A percentile compares a stretch with the other conserved stretches of the same genome.
Evolutionary conservation across 176 grass and related monocot genomes (phyloP).

Genomic region (Guadua angustifolia): DNA sequence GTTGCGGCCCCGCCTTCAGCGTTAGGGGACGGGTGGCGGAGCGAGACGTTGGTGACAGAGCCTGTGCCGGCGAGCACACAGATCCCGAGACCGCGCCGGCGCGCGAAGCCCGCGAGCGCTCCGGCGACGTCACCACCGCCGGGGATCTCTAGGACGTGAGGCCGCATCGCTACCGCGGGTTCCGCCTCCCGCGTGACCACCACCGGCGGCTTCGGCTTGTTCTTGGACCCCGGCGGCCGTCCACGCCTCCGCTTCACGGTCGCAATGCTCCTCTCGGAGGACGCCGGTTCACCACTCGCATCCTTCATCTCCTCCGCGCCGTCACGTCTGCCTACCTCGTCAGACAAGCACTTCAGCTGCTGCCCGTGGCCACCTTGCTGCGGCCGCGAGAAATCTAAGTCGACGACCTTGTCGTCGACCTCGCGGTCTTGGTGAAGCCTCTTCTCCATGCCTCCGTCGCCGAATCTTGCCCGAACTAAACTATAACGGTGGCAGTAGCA

Average conservation of each 20-base stretch:
- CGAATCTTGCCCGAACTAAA: not conserved
- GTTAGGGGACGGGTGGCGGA: conserved; percentile 42
- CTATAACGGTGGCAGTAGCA: not conserved
- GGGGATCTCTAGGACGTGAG: conserved; percentile 80
- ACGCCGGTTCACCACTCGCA: not conserved
- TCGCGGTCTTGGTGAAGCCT: not conserved
- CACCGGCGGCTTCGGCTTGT: conserved; percentile 71
- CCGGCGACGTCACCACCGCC: conserved; percentile 58
- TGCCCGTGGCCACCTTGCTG: not conserved
- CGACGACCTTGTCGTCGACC: not conserved
- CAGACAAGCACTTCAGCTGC: conserved; percentile 58
- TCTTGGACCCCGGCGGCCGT: conserved; percentile 85
- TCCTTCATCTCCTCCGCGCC: conserved; percentile 37
- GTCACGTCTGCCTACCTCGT: conserved; percentile 55
- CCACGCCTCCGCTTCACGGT: conserved; percentile 60
- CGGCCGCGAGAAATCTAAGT: not conserved
- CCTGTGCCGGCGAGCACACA: conserved; percentile 67
- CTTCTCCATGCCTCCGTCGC: conserved; percentile 28
- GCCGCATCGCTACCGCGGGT: conserved; percentile 59
- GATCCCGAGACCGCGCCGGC: conserved; percentile 61
- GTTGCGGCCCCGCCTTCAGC: not conserved
- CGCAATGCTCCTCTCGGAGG: conserved; percentile 23
- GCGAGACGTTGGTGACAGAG: conserved; percentile 60
- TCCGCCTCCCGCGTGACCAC: conserved; percentile 61
- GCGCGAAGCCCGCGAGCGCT: conserved; percentile 58